Evolutionary conservation across 2,329 filamentous ascomycete genomes (phyloP).

Genomic region (Gaeumannomyces tritici): DNA sequence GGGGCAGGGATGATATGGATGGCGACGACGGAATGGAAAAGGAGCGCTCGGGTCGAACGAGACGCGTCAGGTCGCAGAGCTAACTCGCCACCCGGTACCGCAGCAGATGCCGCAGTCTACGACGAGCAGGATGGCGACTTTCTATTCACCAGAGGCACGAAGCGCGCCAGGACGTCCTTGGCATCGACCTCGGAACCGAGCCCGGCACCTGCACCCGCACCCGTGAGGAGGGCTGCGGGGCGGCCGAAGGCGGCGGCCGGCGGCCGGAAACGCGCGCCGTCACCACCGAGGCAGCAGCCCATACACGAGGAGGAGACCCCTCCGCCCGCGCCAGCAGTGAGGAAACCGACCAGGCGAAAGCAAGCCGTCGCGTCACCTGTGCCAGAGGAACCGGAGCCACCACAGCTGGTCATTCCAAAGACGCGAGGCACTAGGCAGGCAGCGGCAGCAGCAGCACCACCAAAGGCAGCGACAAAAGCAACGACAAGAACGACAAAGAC

Average conservation of each 20-base stretch:
- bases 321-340: slow-evolving; percentile 11
- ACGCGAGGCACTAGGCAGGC: slow-evolving; percentile 1
- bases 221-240: slow-evolving; percentile 29
- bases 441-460: background rate
- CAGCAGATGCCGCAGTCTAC: slow-evolving; percentile 31
- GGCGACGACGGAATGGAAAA: background rate
- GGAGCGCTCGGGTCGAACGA: slow-evolving; percentile 3
- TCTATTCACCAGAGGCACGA: slow-evolving; percentile 59
- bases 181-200: slow-evolving; percentile 26
- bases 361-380: slow-evolving; percentile 25
- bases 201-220: slow-evolving; percentile 25
- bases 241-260: slow-evolving; percentile 21
- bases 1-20: no score
- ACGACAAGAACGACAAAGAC: background rate
- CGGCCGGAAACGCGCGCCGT: slow-evolving; percentile 17
- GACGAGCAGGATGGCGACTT: slow-evolving; percentile 75
- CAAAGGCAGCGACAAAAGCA: background rate
- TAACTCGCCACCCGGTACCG: background rate
- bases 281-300: slow-evolving; percentile 10
- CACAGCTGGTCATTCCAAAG: slow-evolving; percentile 24
- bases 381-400: slow-evolving; percentile 21
- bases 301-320: slow-evolving; percentile 7
- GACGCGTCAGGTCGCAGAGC: slow-evolving; percentile 1
- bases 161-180: slow-evolving; percentile 51
- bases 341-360: slow-evolving; percentile 26